Base-by-base conservation (phyloP, 345 rosid genomes). In the Brassica carinata region DNA sequence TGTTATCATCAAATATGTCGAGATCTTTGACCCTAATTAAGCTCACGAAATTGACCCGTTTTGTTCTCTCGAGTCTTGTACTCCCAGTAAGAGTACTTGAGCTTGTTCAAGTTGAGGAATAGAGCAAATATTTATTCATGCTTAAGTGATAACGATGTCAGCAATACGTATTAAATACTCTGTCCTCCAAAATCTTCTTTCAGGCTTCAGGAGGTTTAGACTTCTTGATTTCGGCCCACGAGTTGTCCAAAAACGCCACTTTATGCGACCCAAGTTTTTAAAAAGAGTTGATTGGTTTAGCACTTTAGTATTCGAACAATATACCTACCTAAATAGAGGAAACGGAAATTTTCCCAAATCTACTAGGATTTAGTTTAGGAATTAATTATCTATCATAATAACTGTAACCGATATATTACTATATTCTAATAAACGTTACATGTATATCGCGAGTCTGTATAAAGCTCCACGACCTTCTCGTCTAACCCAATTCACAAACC, bases 81-180 rank as follows among this genome's bases (percentile, higher is more conserved):
- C 64, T 90, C 94, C 98, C 98, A 94, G 81, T 94, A 94, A 43
- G 94, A 88, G 82, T 94, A 92, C 85, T 86, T 92, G 73, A 74
- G 80, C 67, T 83, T 82, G 79, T 91, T 92, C 10, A 87, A 81
- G 75, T 86, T 87, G 51, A 92, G 64, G 67, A 80, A 89, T 17
- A 94, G 91, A 66, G 85, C 93, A 38, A 33, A 36, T 36, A 36
- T 36, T 36, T 36, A 36, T 38, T 38, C 45, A 38, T 8, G 45
- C 40, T 38, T 8, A 8, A 38, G 45, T 58, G 29, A 8, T 18
- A 26, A 58, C 26, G 63, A 57, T 18, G 62, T 58, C 63, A 58
- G 63, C 29, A 58, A 58, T 58, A 14, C 64, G 14, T 19, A 23
- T 58, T 36, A 19, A 18, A 58, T 13, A 58, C 64, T 14, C 31